Evolutionary conservation across 1,139 yeast species (phyloP), one percentile per base, ranked within the genome.

Genomic region (Saccharomyces hybrid): DNA sequence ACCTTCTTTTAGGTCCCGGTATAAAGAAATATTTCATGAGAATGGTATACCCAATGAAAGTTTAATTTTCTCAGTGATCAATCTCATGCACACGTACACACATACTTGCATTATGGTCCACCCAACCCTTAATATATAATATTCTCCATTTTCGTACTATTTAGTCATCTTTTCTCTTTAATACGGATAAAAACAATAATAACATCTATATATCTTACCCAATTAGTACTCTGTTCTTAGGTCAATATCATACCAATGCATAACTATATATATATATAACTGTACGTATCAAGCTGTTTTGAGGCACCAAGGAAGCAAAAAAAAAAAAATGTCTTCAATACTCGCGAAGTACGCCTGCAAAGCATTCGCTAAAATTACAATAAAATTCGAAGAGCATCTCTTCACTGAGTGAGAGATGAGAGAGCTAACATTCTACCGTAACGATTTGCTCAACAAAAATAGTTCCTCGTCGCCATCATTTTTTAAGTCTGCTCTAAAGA

Each of bases 31-130:
- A 69, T 51, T 27, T 71, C 3, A 52, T 65, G 29, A 67, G 80
- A 52, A 66, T 69, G 67, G 59, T 70, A 26, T 73, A 75, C 54
- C 78, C 78, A 1, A 71, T 75, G 53, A 71, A 71, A 53, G 76
- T 75, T 7, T 75, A 54, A 59, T 28, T 7, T 7, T 19, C 23
- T 19, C 23, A 19, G 23, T 19, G 23, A 19, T 19, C 23, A 19
- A 19, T 19, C 23, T 19, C 23, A 19, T 19, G 23, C 23, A 19
- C 23, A 19, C 23, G 23, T 19, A 19, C 23, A 19, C 23, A 19
- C 25, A 2, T 19, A 19, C 23, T 19, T 3, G 23, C 23, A 19
- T 19, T 19, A 19, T 19, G 23, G 23, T 19, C 4, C 23, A 19
- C 23, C 23, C 23, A 19, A 19, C 4, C 23, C 4, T 19, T 19